A percentile compares a stretch with the other conserved stretches of the same genome.
phyloP scores from a whole-genome alignment of 2,329 filamentous ascomycete genomes.

The Calonectria pseudoreteaudii region DNA sequence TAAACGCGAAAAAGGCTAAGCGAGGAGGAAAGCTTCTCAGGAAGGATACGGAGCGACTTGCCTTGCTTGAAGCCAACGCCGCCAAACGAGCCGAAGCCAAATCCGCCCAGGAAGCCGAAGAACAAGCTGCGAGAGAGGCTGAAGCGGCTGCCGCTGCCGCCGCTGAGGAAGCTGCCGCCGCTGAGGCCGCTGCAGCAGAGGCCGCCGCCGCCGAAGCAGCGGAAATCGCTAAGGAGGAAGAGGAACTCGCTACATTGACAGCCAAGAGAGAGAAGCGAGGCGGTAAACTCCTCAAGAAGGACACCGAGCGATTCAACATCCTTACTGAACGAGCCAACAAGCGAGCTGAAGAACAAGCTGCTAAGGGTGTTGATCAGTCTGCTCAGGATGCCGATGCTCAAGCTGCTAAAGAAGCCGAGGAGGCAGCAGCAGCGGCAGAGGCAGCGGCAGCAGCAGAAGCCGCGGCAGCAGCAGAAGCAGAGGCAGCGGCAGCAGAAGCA shows the following conservation, averaged over 20 bases:
- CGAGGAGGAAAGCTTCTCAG: constrained; percentile 36
- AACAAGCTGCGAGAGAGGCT: constrained; percentile 28
- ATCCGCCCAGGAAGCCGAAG: constrained; percentile 42
- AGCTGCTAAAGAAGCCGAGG: constrained; percentile 43
- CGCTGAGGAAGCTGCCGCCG: constrained; percentile 32
- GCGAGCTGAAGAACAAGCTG: constrained; percentile 43
- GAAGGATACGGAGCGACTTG: constrained; percentile 35
- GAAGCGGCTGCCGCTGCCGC: constrained; percentile 23
- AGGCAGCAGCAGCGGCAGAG: constrained; percentile 31
- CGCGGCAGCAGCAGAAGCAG: constrained; percentile 19
- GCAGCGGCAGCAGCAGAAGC: constrained; percentile 27
- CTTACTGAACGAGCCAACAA: constrained; percentile 30
- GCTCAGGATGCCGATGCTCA: constrained; percentile 46
- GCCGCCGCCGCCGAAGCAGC: constrained; percentile 46
- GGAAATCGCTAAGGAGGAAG: constrained; percentile 42
- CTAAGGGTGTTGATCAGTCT: constrained; percentile 43
- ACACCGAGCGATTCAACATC: constrained; percentile 34
- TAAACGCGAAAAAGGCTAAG: constrained; percentile 55
- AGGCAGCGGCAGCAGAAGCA: constrained; percentile 4
- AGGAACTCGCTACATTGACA: constrained; percentile 37
- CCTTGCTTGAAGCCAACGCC: constrained; percentile 36
- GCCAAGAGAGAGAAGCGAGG: constrained; percentile 38
- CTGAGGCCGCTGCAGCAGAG: constrained; percentile 2
- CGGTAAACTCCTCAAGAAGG: constrained; percentile 40
- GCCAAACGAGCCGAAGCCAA: constrained; percentile 41